A percentile compares a stretch with the other conserved stretches of the same genome.
Evolutionary conservation across 805 yeast genomes (phyloP).

Genomic region (Ogataea nakhonphanomensis): DNA sequence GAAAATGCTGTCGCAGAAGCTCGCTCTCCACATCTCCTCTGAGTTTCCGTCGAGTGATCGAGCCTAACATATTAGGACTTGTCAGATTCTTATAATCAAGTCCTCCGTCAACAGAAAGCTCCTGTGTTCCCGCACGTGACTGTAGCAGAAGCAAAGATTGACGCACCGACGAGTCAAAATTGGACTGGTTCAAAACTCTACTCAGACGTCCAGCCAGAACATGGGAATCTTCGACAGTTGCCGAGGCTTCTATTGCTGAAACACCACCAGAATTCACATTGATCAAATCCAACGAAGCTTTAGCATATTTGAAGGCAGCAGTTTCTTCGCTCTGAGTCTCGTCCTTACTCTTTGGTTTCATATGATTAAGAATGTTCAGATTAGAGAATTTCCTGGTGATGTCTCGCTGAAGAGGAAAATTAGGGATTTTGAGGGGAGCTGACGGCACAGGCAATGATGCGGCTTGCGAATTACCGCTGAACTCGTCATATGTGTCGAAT

Average conservation of each 20-base stretch:
- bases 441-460: constrained; percentile 34
- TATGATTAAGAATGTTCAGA: constrained; percentile 30
- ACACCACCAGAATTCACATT: constrained; percentile 7
- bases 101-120: constrained; percentile 6
- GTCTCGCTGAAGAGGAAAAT: constrained; percentile 34
- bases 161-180: constrained; percentile 37
- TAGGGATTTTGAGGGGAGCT: constrained; percentile 37
- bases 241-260: constrained; percentile 2
- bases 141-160: constrained; percentile 30
- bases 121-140: constrained; percentile 27
- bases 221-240: constrained; percentile 12
- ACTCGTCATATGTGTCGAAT: constrained; percentile 25
- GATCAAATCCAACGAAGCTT: constrained; percentile 40
- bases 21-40: constrained; percentile 61
- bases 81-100: constrained; percentile 35
- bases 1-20: constrained; percentile 52
- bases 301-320: constrained; percentile 48
- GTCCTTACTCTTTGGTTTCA: constrained; percentile 17
- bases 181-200: constrained; percentile 44
- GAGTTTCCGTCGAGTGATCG: constrained; percentile 56
- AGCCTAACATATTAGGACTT: constrained; percentile 51
- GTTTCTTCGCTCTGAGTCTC: constrained; percentile 10
- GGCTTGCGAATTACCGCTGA: constrained; percentile 11
- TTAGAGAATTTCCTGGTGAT: constrained; percentile 37
- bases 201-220: constrained; percentile 43